Percentiles rank a stretch among this genome's conserved stretches.
phyloP scores from a whole-genome alignment of 2,329 filamentous ascomycete genomes.

The Cladophialophora psammophila region DNA sequence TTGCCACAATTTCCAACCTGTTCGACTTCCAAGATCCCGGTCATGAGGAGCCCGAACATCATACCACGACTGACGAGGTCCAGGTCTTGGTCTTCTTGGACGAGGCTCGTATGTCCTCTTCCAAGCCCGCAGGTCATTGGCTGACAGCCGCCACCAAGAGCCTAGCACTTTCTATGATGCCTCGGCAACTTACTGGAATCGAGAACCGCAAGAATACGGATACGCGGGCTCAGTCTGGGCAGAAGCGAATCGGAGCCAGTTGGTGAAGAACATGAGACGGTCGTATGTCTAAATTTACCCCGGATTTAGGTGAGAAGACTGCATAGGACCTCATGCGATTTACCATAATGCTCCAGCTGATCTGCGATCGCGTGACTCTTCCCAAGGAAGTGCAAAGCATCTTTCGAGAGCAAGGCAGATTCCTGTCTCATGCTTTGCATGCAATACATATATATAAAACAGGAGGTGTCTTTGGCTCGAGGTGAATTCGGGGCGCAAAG shows the following conservation, averaged over 20 bases:
- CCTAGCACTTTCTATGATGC: background rate
- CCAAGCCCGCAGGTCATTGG: background rate
- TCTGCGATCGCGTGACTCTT: background rate
- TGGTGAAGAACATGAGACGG: background rate
- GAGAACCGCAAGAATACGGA: background rate
- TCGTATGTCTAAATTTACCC: conserved; percentile 8
- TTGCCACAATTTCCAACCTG: background rate
- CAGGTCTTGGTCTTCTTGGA: background rate
- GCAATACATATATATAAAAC: conserved; percentile 7
- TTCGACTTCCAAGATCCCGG: background rate
- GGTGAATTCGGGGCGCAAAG: conserved; percentile 10
- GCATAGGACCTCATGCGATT: background rate
- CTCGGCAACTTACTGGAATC: conserved; percentile 7
- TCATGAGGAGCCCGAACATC: background rate
- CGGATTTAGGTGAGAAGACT: background rate
- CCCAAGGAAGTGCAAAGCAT: background rate
- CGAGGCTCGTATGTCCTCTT: background rate
- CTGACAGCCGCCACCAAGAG: background rate
- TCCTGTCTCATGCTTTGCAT: background rate
- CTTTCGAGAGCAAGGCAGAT: conserved; percentile 11
- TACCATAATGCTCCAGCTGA: background rate
- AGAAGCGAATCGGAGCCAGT: background rate
- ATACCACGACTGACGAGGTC: background rate
- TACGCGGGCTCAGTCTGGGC: background rate
- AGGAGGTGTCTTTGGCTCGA: background rate